Evolutionary conservation across 306 rosid genomes (phyloP), one percentile per base, ranked within the genome.

Genomic region (Castanea sativa): DNA sequence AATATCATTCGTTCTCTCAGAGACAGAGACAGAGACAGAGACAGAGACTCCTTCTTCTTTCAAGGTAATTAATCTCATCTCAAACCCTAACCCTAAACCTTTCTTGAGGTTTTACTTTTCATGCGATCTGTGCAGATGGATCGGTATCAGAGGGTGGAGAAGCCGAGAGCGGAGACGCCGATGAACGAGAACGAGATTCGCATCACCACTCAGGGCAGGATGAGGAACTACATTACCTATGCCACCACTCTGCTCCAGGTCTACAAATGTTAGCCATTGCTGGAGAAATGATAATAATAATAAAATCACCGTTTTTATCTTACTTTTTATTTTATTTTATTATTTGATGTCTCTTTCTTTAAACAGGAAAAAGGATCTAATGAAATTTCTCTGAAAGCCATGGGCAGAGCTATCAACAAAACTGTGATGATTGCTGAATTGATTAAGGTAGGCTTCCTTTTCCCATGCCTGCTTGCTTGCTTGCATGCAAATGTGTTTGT

Each of bases 341-440:
- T 5, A 32, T 32, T 32, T 32, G 35, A 32, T 32, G 35, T 32
- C 35, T 32, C 35, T 32, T 32, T 51, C 75, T 79, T 73, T 77
- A 23, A 84, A 14, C 13, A 94, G 98, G 97, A 91, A 83, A 92
- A 90, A 74, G 97, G 93, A 41, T 87, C 90, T 27, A 77, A 83
- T 14, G 98, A 91, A 69, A 86, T 94, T 77, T 88, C 85, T 75
- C 89, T 94, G 27, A 92, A 91, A 85, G 98, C 97, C 51, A 94
- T 94, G 98, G 97, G 98, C 43, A 90, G 98, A 73, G 97, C 97
- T 45, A 94, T 94, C 77, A 90, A 85, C 79, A 94, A 92, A 86
- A 92, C 97, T 78, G 97, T 94, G 38, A 89, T 88, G 94, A 94
- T 94, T 79, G 91, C 90, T 52, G 97, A 94, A 68, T 61, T 87